phyloP scores from a whole-genome alignment of 164 flowering plant genomes.

The Aristolochia fimbriata region DNA sequence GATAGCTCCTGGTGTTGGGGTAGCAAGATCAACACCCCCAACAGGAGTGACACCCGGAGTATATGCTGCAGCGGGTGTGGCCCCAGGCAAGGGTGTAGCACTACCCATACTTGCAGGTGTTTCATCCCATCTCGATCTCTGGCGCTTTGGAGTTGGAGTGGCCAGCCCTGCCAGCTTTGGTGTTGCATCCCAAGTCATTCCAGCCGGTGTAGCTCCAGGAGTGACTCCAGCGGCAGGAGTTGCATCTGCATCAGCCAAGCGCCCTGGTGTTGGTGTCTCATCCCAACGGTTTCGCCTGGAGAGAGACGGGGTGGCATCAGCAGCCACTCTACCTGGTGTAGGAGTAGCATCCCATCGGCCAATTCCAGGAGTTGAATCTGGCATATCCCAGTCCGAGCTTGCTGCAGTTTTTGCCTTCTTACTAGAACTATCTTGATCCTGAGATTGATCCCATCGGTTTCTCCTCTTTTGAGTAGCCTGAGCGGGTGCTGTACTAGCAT shows the following conservation, averaged over 20 bases:
- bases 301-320: constrained; percentile 66
- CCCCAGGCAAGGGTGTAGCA: constrained; percentile 80
- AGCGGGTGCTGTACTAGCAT: constrained; percentile 10
- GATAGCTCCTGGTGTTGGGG: constrained; percentile 77
- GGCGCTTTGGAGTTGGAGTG: constrained; percentile 93
- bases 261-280: constrained; percentile 97
- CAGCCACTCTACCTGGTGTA: constrained; percentile 71
- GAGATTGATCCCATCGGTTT: constrained; percentile 88
- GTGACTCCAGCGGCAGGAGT: constrained; percentile 81
- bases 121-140: constrained; percentile 98
- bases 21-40: constrained; percentile 77
- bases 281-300: constrained; percentile 90
- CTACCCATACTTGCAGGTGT: constrained; percentile 95
- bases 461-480: constrained; percentile 58
- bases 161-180: constrained; percentile 84
- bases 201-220: constrained; percentile 95
- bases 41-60: constrained; percentile 96
- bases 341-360: constrained; percentile 98
- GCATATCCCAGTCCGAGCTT: constrained; percentile 88
- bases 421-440: constrained; percentile 30
- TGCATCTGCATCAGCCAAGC: constrained; percentile 79
- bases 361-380: constrained; percentile 81
- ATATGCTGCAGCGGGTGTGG: constrained; percentile 66
- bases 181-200: constrained; percentile 99
- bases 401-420: constrained; percentile 53